Conservation (phyloP, 805 yeast species). For the Yarrowia hollandica region DNA sequence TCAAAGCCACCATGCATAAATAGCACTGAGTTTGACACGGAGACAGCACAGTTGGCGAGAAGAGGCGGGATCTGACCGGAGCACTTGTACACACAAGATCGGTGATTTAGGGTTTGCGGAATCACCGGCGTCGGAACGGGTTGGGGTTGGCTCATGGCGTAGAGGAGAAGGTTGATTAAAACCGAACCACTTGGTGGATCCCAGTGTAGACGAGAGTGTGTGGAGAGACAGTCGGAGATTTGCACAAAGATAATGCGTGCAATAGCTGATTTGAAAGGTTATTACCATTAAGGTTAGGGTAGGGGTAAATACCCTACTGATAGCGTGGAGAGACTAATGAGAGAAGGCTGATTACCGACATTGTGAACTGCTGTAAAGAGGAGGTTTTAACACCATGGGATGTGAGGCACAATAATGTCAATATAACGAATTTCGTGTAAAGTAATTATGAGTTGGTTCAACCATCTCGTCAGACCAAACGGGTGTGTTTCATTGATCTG, state of each 20-base stretch:
- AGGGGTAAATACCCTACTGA: too few relatives aligned
- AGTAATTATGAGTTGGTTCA: too few relatives aligned
- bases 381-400: too few relatives aligned
- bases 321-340: too few relatives aligned
- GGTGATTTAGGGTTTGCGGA: neutral
- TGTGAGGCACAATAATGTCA: too few relatives aligned
- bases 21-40: neutral
- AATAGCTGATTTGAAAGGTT: neutral
- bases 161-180: neutral
- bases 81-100: conserved; percentile 2
- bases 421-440: too few relatives aligned
- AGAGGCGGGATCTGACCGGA: conserved; percentile 6
- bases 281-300: neutral
- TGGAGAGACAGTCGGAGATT: neutral
- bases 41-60: conserved; percentile 7
- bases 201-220: neutral
- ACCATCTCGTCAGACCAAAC: too few relatives aligned
- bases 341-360: too few relatives aligned
- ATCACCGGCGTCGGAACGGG: neutral
- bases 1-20: conserved; percentile 22
- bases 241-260: conserved; percentile 4
- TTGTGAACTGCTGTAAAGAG: too few relatives aligned
- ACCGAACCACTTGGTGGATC: too few relatives aligned
- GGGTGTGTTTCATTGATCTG: too few relatives aligned
- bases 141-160: neutral